Evolutionary conservation across 179 eudicot genomes (phyloP), one percentile per base, ranked within the genome.

Genomic region (Spinacia oleracea): DNA sequence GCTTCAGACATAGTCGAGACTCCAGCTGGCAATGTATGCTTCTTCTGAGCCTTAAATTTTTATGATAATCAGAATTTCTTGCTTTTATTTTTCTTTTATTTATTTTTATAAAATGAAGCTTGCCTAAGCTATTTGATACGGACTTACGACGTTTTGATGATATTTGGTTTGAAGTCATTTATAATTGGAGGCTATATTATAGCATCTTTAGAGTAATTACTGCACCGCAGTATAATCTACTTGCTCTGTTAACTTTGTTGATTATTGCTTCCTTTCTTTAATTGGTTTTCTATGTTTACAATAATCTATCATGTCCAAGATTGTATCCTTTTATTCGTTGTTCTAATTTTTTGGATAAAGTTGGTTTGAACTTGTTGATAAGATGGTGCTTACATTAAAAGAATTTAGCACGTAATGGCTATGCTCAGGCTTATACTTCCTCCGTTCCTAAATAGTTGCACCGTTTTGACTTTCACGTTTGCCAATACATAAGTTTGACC

Each of bases 11-110:
- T 91, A 75, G 94, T 88, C 70, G 81, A 93, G 60, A 93, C 99
- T 43, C 87, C 99, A 64, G 74, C 89, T 45, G 94, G 99, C 98
- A 90, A 93, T 87, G 99, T 96, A 95, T 83, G 68, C 79, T 81
- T 83, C 83, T 82, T 66, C 51, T 55, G 4, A 5, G 20, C 58
- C 31, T 20, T 53, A 18, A 10, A 65, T 60, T 18, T 12, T 21
- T 70, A 8, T 34, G 25, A 9, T 38, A 6, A 35, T 34, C 4
- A 45, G 31, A 18, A 25, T 25, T 69, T 50, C 3, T 53, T 20
- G 58, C 5, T 53, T 53, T 3, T 11, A 42, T 51, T 21, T 70
- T 9, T 27, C 3, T 35, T 35, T 35, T 35, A 2, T 35, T 35
- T 35, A 35, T 35, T 35, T 35, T 35, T 35, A 35, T 35, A 35